phyloP scores from a whole-genome alignment of 1,284 basidiomycete genomes.

The Cutaneotrichosporon cavernicola region DNA sequence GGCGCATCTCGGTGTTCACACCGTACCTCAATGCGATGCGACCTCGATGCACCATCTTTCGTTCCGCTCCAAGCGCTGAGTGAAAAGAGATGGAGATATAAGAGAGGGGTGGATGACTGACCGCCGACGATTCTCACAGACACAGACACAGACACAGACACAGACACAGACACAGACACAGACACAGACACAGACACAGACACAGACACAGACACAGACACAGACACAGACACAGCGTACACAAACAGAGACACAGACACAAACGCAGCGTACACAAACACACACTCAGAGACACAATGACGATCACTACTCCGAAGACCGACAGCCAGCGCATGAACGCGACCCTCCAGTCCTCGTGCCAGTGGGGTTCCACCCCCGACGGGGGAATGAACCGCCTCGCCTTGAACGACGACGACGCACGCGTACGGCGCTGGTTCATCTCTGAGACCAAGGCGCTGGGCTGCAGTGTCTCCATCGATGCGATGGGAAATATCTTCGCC shows the following conservation, averaged over 20 bases:
- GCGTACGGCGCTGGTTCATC: conserved; percentile 41
- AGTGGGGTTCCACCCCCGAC: conserved; percentile 31
- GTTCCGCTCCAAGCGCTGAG: too few relatives aligned
- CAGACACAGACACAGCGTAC: too few relatives aligned
- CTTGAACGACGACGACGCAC: conserved; percentile 41
- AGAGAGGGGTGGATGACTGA: neutral
- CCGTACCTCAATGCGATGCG: too few relatives aligned
- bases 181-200: too few relatives aligned
- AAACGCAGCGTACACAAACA: neutral
- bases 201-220: too few relatives aligned
- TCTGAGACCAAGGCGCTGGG: conserved; percentile 35
- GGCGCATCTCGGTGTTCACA: too few relatives aligned
- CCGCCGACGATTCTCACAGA: neutral
- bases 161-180: too few relatives aligned
- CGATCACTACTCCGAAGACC: conserved; percentile 7
- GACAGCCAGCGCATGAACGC: conserved; percentile 37
- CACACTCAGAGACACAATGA: conserved; percentile 5
- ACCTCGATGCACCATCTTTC: too few relatives aligned
- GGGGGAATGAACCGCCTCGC: conserved; percentile 31
- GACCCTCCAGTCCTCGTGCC: conserved; percentile 41
- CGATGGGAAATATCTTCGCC: conserved; percentile 49
- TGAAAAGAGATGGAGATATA: too few relatives aligned
- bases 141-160: too few relatives aligned
- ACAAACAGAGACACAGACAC: neutral
- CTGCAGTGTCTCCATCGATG: conserved; percentile 35